A percentile compares a stretch with the other conserved stretches of the same genome.
Conservation (phyloP, 2,329 filamentous ascomycete genomes). For the Ophiosphaerella narmari region DNA sequence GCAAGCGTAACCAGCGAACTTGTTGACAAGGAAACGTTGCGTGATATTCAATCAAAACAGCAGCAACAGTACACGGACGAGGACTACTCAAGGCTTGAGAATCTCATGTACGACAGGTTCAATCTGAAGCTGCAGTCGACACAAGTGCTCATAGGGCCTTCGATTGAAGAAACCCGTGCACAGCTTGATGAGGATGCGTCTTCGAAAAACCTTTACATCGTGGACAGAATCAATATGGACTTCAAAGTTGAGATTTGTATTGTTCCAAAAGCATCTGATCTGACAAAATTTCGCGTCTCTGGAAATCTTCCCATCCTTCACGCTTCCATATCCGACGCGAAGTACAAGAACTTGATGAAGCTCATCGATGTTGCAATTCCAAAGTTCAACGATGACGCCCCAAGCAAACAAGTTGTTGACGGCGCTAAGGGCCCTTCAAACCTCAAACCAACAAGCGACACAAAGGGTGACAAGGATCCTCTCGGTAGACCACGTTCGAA, state of each 20-base stretch:
- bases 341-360: slow-evolving; percentile 97
- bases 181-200: slow-evolving; percentile 74
- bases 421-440: slow-evolving; percentile 43
- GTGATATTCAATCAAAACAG: slow-evolving; percentile 89
- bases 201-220: slow-evolving; percentile 78
- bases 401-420: slow-evolving; percentile 43
- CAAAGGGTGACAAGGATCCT: slow-evolving; percentile 36
- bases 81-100: slow-evolving; percentile 85
- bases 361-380: slow-evolving; percentile 95
- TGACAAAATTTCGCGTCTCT: slow-evolving; percentile 89
- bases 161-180: slow-evolving; percentile 84
- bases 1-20: slow-evolving; percentile 92
- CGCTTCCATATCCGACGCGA: slow-evolving; percentile 87
- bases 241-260: slow-evolving; percentile 97
- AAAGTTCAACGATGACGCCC: slow-evolving; percentile 65
- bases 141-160: slow-evolving; percentile 91
- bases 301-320: slow-evolving; percentile 92
- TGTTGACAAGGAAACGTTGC: slow-evolving; percentile 87
- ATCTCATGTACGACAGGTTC: slow-evolving; percentile 97
- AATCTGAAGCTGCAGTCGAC: slow-evolving; percentile 90
- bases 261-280: slow-evolving; percentile 89
- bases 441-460: slow-evolving; percentile 40
- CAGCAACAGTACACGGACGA: slow-evolving; percentile 84
- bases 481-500: slow-evolving; percentile 65
- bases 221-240: slow-evolving; percentile 96